Percentiles rank a stretch among this genome's conserved stretches.
Conservation (phyloP, 306 rosid genomes). For the Pueraria montana region DNA sequence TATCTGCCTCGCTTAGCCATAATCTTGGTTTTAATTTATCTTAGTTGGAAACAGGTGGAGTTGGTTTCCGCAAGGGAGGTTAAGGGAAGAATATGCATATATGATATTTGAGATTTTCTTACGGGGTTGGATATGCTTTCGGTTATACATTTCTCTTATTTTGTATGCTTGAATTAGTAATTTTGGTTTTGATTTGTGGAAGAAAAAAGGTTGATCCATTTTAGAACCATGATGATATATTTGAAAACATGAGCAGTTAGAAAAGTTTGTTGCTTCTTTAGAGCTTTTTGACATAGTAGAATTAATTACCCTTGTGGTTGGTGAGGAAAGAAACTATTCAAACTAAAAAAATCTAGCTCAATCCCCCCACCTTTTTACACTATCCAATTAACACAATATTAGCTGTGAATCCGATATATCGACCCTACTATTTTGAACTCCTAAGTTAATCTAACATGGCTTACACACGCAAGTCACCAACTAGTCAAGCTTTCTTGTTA, state of each 20-base stretch:
- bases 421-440: conserved; percentile 34
- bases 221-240: conserved; percentile 47
- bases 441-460: conserved; percentile 26
- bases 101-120: conserved; percentile 17
- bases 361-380: conserved; percentile 49
- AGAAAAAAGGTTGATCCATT: conserved; percentile 36
- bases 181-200: conserved; percentile 50
- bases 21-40: conserved; percentile 37
- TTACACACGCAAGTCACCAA: conserved; percentile 48
- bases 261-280: conserved; percentile 45
- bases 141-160: conserved; percentile 24
- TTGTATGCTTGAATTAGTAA: conserved; percentile 36
- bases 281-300: conserved; percentile 57
- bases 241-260: conserved; percentile 61
- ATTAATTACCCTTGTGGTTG: conserved; percentile 44
- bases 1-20: conserved; percentile 41
- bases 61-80: conserved; percentile 48
- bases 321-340: conserved; percentile 51
- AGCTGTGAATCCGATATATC: conserved; percentile 13
- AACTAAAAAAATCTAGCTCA: conserved; percentile 44
- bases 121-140: conserved; percentile 38
- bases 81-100: conserved; percentile 8
- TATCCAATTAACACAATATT: conserved; percentile 33
- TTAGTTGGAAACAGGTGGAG: conserved; percentile 53
- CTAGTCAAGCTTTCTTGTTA: conserved; percentile 35